Evolutionary conservation across 345 rosid genomes (phyloP), one percentile per base, ranked within the genome.

Genomic region (Lumnitzera littorea): DNA sequence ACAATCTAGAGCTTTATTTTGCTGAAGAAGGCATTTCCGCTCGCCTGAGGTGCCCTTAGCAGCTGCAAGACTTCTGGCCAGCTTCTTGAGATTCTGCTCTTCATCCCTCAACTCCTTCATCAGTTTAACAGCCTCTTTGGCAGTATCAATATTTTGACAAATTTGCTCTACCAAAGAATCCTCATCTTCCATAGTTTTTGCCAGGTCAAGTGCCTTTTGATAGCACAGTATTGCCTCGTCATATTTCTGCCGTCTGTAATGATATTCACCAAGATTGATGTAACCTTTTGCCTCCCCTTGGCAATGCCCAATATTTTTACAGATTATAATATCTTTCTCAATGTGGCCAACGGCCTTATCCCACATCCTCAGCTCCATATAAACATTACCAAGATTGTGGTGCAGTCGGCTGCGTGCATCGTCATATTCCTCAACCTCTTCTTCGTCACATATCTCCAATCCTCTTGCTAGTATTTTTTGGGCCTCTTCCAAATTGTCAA

Each of bases 201-300:
- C 97, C 53, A 94, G 80, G 36, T 71, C 73, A 62, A 78, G 79
- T 14, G 97, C 96, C 68, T 76, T 94, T 53, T 80, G 77, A 69
- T 90, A 94, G 79, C 97, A 90, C 55, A 56, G 65, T 54, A 75
- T 70, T 23, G 96, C 99, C 23, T 88, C 78, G 4, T 86, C 86
- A 56, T 94, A 90, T 76, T 78, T 86, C 57, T 90, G 92, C 58
- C 73, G 78, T 71, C 75, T 88, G 64, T 84, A 74, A 61, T 86
- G 91, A 73, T 86, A 62, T 63, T 90, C 96, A 36, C 96, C 99
- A 17, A 94, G 99, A 78, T 90, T 94, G 56, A 94, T 86, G 57
- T 83, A 90, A 54, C 96, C 99, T 67, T 94, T 94, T 50, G 99
- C 97, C 81, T 90, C 96, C 56, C 97, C 99, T 73, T 88, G 88